Base-by-base conservation (phyloP, 2,329 filamentous ascomycete genomes). In the Lecanoromycetidae sp. region DNA sequence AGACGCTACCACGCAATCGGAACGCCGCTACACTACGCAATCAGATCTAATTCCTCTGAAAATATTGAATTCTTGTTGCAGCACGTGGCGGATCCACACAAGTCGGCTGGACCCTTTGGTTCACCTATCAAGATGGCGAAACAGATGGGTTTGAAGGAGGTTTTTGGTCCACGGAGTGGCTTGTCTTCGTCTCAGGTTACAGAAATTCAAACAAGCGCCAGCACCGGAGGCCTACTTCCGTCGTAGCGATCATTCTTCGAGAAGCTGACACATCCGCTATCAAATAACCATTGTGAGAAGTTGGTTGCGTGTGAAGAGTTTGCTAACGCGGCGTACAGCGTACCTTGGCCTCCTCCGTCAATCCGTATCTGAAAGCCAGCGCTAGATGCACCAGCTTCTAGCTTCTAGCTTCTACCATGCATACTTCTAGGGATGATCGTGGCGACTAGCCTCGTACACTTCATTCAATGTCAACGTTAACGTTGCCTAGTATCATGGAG, bases 11-110 rank as follows among this genome's bases (percentile, higher is more conserved):
- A 17, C 8, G 29, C 7, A 2, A 17, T 38, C 13, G 34, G 43
- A 7, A 15, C 43, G 20, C 43, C 43, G n/a, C 25, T 46, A 26
- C 32, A 36, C 22, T 45, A 45, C 17, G 43, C 43, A 3, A 32
- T 38, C 23, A 30, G 26, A 12, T n/a, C 22, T 10, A 8, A 27
- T 12, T 25, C 23, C 2, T 7, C 22, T 15, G 33, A 19, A 27
- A 38, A 36, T 12, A 25, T 38, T 13, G 2, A 15, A 12, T 45
- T 35, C 19, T 15, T 45, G 22, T 20, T 45, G 27, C 5, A 25
- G 27, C 23, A 27, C 8, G 43, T 32, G 27, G 43, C 33, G n/a
- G 43, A 45, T 38, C 25, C 34, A 8, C n/a, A 35, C 19, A 25
- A 37, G 19, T 10, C 27, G 17, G 30, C 13, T 30, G 19, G 30